A percentile compares a stretch with the other conserved stretches of the same genome.
phyloP scores from a whole-genome alignment of 371 early-diverging fungal species.

The Catenaria anguillulae region DNA sequence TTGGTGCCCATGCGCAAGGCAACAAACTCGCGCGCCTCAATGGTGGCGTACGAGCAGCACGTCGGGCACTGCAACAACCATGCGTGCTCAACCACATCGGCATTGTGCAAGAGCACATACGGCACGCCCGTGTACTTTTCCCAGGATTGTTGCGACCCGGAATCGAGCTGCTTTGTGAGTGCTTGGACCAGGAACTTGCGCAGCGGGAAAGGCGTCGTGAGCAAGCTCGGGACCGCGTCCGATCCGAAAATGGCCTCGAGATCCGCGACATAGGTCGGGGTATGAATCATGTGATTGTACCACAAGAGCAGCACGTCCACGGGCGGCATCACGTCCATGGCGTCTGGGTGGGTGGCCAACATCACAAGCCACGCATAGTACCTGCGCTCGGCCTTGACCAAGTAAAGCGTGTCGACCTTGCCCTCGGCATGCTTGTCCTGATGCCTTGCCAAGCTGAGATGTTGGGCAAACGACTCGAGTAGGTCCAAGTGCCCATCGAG shows the following conservation, averaged over 20 bases:
- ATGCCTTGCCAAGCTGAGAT: background rate
- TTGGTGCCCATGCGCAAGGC: background rate
- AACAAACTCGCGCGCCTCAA: background rate
- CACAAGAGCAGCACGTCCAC: conserved; percentile 6
- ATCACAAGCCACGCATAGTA: conserved; percentile 4
- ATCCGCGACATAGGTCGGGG: background rate
- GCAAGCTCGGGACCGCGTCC: background rate
- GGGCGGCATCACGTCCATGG: background rate
- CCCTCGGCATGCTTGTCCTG: conserved; percentile 5
- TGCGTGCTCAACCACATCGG: conserved; percentile 4
- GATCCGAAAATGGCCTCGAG: background rate
- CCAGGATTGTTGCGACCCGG: background rate
- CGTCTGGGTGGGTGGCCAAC: background rate
- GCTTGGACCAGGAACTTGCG: background rate
- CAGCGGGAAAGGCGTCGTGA: conserved; percentile 1
- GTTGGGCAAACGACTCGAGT: background rate
- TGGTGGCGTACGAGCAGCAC: background rate
- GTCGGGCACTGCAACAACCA: conserved; percentile 4
- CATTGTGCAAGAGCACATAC: conserved; percentile 6
- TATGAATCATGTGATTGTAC: conserved; percentile 6
- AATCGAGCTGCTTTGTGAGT: background rate
- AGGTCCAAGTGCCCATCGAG: conserved; percentile 2
- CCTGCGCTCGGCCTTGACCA: conserved; percentile 5
- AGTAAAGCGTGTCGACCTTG: background rate
- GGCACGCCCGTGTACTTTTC: conserved; percentile 4